Evolutionary conservation across 2,329 filamentous ascomycete genomes (phyloP), one percentile per base, ranked within the genome.

Genomic region (Falciphora oryzae): DNA sequence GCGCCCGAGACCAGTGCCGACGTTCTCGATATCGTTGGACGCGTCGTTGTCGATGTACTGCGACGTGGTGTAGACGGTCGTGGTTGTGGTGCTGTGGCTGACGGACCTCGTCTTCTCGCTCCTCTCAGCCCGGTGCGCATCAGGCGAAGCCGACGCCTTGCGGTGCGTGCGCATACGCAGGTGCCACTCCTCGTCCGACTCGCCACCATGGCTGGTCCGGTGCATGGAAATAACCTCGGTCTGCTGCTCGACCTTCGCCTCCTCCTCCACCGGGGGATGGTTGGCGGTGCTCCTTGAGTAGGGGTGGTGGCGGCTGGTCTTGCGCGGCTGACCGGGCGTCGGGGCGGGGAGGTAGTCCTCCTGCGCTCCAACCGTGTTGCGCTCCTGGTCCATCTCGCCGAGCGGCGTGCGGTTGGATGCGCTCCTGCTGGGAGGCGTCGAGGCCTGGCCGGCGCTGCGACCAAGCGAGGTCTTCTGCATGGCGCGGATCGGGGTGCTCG

Each of bases 301-400:
- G 14, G 89, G 87, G 74, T 93, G 86, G 70, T 92, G 89, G 65
- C 92, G 88, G 68, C 88, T 89, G 22, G 90, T 90, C 82, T 99
- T 98, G 67, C 95, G 88, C 32, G 95, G 95, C 75, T 99, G 95
- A 2, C 95, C 95, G 0, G 95, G 95, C 5, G 95, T 99, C 3
- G 95, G 95, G 0, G 93, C 94, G 3, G 95, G 95, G 6, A 99
- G 85, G 71, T 96, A 96, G 73, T 97, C 93, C 68, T 97, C 93
- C 72, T 91, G 86, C n/a, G 87, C 83, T 62, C 85, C 84, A 68
- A 85, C 81, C 69, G 85, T 87, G 72, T 82, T 85, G 71, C 83
- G 79, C 70, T 97, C 96, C 68, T 91, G 86, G 71, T 96, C 92
- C 67, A 99, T 91, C 77, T 99, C 95, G 64, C 94, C 93, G n/a